Evolutionary conservation across 2,329 filamentous ascomycete genomes (phyloP).

Genomic region (Sarocladium strictum): DNA sequence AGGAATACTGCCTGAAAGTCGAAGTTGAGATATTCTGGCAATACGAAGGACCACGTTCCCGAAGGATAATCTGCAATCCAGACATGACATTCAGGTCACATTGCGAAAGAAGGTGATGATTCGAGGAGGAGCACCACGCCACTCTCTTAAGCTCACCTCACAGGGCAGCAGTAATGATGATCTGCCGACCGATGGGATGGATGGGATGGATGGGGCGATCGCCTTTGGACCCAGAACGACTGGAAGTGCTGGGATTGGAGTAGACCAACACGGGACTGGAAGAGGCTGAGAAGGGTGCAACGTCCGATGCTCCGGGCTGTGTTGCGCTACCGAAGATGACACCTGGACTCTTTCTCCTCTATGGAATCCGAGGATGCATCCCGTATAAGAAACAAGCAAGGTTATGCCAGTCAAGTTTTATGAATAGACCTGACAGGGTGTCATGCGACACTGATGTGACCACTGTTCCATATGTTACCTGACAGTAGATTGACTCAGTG

Average conservation of each 20-base stretch:
- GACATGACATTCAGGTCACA: background rate
- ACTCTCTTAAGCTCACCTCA: background rate
- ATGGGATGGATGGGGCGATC: background rate
- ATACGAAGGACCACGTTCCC: background rate
- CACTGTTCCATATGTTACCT: background rate
- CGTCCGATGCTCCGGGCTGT: background rate
- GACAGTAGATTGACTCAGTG: too few species aligned
- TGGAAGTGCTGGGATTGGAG: too few species aligned
- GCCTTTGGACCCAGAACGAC: background rate
- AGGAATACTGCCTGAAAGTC: background rate
- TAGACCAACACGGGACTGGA: background rate
- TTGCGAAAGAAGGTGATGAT: background rate
- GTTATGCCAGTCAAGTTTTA: too few species aligned
- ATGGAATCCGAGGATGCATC: too few species aligned
- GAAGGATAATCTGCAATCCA: background rate
- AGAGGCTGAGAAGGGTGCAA: background rate
- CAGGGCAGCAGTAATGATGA: background rate
- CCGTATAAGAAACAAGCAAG: too few species aligned
- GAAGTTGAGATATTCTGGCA: background rate
- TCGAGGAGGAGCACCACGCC: background rate
- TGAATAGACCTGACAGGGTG: too few species aligned
- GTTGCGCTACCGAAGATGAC: background rate
- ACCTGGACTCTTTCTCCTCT: background rate
- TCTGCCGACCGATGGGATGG: background rate
- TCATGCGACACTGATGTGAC: constrained; percentile 4